Conservation (phyloP, 192 early-diverging fungal genomes). For the Mortierella antarctica region DNA sequence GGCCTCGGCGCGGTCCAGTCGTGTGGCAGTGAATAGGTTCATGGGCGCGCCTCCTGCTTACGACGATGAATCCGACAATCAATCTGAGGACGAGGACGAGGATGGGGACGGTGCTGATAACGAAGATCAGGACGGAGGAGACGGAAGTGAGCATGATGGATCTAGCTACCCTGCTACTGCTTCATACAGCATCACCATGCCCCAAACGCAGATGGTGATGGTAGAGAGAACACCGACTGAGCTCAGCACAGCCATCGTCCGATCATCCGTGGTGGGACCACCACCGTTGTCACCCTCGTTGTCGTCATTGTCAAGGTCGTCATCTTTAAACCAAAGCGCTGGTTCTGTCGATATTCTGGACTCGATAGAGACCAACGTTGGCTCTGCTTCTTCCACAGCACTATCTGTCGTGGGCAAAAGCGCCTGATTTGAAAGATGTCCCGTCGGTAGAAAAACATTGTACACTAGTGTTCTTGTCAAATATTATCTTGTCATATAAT, state of each 20-base stretch:
- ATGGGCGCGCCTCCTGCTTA: conserved; percentile 29
- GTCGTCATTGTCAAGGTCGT: no score
- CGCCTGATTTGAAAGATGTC: no score
- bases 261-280: not conserved
- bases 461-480: no score
- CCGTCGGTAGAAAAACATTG: no score
- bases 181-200: not conserved
- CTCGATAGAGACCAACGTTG: no score
- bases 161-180: not conserved
- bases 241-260: no score
- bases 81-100: conserved; percentile 4
- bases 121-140: not conserved
- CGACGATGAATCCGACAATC: conserved; percentile 16
- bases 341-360: no score
- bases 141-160: not conserved
- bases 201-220: not conserved
- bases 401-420: no score
- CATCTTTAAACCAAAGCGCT: no score
- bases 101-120: not conserved
- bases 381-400: no score
- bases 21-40: conserved; percentile 8
- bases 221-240: not conserved
- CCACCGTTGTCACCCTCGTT: not conserved
- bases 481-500: no score
- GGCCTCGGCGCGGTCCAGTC: conserved; percentile 11